Percentiles rank a stretch among this genome's conserved stretches.
These are phyloP conservation scores for Oenanthe sinensis DNA, from an alignment of 129 eudicot species.

Conservation along the genomic window DNA sequence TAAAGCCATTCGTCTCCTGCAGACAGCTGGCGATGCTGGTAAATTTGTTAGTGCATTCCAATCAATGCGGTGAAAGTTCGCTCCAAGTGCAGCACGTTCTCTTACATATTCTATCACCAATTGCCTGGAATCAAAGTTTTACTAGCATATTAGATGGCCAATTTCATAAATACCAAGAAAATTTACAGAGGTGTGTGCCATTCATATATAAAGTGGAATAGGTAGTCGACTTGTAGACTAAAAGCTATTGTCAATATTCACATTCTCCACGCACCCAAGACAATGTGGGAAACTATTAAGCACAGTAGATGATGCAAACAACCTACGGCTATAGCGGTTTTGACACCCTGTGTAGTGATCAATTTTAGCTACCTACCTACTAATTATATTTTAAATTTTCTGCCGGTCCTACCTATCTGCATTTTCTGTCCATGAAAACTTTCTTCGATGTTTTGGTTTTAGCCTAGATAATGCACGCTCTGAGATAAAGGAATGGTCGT, in stretches of 20 bases:
- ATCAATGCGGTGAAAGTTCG: slow-evolving; percentile 55
- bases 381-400: neutral
- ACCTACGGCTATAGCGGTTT: neutral
- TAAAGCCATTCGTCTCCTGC: slow-evolving; percentile 67
- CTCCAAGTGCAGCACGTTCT: slow-evolving; percentile 77
- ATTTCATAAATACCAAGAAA: neutral
- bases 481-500: slow-evolving; percentile 27
- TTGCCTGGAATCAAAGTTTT: slow-evolving; percentile 34
- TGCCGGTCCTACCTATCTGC: slow-evolving; percentile 54
- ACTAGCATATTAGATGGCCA: neutral
- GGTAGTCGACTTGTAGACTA: neutral
- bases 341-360: neutral
- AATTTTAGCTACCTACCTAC: neutral
- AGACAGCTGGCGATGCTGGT: slow-evolving; percentile 69
- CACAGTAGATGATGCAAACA: neutral
- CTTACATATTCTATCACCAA: slow-evolving; percentile 70
- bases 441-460: slow-evolving; percentile 35
- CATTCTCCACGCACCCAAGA: neutral
- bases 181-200: neutral
- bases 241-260: neutral
- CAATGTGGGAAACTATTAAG: neutral
- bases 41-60: slow-evolving; percentile 63
- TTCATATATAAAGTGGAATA: neutral
- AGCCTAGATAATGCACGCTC: slow-evolving; percentile 34
- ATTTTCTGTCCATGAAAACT: slow-evolving; percentile 72